These are phyloP conservation scores for Nissolia schottii DNA, from an alignment of 306 rosid species.

Conservation along the genomic window DNA sequence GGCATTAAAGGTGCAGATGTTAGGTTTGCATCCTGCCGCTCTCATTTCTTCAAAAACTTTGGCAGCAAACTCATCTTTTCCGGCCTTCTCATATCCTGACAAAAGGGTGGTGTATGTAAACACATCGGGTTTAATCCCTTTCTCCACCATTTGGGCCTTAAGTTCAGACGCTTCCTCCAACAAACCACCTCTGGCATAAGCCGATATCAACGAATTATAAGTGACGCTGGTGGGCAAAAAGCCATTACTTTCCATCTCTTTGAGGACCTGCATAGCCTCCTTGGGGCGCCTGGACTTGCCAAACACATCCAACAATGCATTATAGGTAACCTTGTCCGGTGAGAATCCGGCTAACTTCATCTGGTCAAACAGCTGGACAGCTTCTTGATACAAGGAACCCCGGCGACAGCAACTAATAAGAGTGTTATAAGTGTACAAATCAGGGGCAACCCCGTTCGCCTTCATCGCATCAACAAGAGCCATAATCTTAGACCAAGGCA, in stretches of 20 bases:
- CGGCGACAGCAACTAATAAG: conserved; percentile 77
- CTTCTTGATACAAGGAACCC: conserved; percentile 69
- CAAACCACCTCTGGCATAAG: conserved; percentile 72
- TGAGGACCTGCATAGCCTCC: conserved; percentile 76
- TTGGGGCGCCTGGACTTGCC: conserved; percentile 79
- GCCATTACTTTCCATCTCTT: conserved; percentile 73
- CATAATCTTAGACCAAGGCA: conserved; percentile 70
- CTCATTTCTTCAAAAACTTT: conserved; percentile 66
- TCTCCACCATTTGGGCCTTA: conserved; percentile 65
- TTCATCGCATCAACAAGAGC: conserved; percentile 57
- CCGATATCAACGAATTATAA: conserved; percentile 80
- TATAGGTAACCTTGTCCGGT: conserved; percentile 80
- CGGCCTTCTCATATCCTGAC: conserved; percentile 75
- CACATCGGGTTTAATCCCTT: conserved; percentile 80
- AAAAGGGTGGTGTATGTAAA: conserved; percentile 86
- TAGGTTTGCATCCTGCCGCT: conserved; percentile 65
- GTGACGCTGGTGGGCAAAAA: conserved; percentile 57
- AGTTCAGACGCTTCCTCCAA: conserved; percentile 64
- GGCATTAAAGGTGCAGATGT: conserved; percentile 83
- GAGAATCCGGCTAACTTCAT: conserved; percentile 54
- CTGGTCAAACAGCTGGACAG: conserved; percentile 52
- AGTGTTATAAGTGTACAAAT: conserved; percentile 78
- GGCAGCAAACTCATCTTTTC: conserved; percentile 74
- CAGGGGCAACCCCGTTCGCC: conserved; percentile 55
- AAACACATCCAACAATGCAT: conserved; percentile 81